These are phyloP conservation scores for Helenozyma rhizophorensis DNA, from an alignment of 805 yeast genomes.

Conservation along the genomic window DNA sequence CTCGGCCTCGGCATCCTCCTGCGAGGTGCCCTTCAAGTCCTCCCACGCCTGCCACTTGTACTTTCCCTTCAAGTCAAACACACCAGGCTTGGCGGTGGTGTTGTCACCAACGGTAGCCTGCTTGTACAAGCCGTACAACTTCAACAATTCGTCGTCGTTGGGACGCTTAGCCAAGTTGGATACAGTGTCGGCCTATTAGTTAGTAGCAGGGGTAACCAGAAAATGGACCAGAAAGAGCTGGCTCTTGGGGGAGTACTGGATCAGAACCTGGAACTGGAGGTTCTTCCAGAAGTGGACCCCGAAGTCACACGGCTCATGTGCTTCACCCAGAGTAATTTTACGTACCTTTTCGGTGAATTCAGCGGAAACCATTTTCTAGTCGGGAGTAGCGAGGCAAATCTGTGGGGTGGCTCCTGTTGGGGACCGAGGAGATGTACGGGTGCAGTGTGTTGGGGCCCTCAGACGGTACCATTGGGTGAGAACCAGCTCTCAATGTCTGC, in stretches of 20 bases:
- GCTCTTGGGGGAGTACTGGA: background rate
- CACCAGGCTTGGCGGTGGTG: slow-evolving; percentile 80
- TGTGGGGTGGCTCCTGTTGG: too few relatives aligned
- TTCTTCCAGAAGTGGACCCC: too few relatives aligned
- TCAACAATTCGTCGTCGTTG: slow-evolving; percentile 76
- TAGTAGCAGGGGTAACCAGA: slow-evolving; percentile 6
- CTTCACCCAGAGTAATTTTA: slow-evolving; percentile 1
- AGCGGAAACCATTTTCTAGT: slow-evolving; percentile 20
- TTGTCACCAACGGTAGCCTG: slow-evolving; percentile 98
- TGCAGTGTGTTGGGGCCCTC: too few relatives aligned
- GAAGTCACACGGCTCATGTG: too few relatives aligned
- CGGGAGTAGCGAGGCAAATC: too few relatives aligned
- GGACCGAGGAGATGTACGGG: too few relatives aligned
- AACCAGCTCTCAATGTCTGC: too few relatives aligned
- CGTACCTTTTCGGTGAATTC: slow-evolving; percentile 28
- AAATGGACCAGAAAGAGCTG: background rate
- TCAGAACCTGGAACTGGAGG: too few relatives aligned
- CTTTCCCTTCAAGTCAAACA: slow-evolving; percentile 90
- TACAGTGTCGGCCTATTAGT: slow-evolving; percentile 72
- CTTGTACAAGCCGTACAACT: slow-evolving; percentile 88
- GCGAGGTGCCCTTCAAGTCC: slow-evolving; percentile 75
- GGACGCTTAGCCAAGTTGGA: slow-evolving; percentile 74
- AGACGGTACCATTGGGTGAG: too few relatives aligned
- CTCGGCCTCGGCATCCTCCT: slow-evolving; percentile 86
- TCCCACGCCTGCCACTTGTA: slow-evolving; percentile 99